These are phyloP conservation scores for Trebouxia gelatinosa DNA, from an alignment of 163 green algal genomes.

Conservation along the genomic window DNA sequence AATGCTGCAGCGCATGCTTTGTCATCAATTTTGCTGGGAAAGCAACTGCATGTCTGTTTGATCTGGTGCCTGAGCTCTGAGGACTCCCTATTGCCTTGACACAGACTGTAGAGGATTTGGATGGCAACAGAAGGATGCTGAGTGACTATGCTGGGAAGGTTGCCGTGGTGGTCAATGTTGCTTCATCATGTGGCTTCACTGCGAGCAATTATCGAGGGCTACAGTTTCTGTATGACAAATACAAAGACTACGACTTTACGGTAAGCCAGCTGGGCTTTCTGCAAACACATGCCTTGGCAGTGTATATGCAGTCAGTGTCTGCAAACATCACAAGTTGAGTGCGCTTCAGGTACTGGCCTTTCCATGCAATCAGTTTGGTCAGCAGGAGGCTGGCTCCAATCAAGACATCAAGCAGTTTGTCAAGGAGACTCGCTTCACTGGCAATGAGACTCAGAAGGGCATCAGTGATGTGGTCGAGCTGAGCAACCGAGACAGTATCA, in stretches of 20 bases:
- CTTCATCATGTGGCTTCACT: conserved; percentile 47
- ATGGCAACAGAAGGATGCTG: neutral
- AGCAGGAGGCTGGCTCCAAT: conserved; percentile 70
- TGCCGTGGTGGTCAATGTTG: conserved; percentile 73
- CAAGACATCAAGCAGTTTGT: conserved; percentile 71
- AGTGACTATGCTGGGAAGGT: conserved; percentile 15
- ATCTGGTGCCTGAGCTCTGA: neutral
- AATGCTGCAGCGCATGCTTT: conserved; percentile 24
- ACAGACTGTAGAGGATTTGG: conserved; percentile 21
- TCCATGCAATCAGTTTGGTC: conserved; percentile 67
- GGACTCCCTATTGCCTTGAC: neutral
- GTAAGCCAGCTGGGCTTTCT: neutral
- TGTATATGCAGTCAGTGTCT: too few relatives aligned
- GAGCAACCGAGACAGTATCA: conserved; percentile 19
- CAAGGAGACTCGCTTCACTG: conserved; percentile 24
- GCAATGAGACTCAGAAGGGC: conserved; percentile 26
- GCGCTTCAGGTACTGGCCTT: conserved; percentile 37
- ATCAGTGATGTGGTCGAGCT: conserved; percentile 16
- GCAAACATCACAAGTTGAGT: too few relatives aligned
- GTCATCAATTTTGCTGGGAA: too few relatives aligned
- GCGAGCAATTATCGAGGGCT: conserved; percentile 52
- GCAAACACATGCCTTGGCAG: too few relatives aligned
- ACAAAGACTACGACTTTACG: conserved; percentile 39
- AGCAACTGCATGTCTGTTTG: neutral
- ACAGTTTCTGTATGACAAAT: conserved; percentile 64